Evolutionary conservation across 352 stramenopile species (phyloP).

Genomic region (Thalassiosira livingstoniorum): DNA sequence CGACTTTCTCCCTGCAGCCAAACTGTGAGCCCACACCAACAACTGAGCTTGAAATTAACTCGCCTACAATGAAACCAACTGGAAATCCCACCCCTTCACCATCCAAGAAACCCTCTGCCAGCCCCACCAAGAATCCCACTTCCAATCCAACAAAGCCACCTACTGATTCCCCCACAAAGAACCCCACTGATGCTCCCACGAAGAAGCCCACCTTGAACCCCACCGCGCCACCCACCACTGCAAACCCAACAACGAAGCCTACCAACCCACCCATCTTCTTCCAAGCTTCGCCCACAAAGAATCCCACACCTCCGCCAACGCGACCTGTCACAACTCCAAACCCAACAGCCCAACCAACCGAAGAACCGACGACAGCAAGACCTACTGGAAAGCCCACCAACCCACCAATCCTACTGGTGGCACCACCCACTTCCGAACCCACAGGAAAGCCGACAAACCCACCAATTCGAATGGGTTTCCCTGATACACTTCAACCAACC

Average conservation of each 20-base stretch:
- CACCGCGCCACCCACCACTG: not conserved
- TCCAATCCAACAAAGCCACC: not conserved
- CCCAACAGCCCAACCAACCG: slow-evolving; percentile 7
- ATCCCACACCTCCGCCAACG: slow-evolving; percentile 1
- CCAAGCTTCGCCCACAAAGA: not conserved
- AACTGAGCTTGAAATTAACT: not conserved
- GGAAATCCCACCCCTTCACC: not conserved
- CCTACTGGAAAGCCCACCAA: not conserved
- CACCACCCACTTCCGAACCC: not conserved
- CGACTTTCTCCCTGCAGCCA: not conserved
- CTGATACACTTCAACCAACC: not conserved
- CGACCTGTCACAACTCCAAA: slow-evolving; percentile 9
- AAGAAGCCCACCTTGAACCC: not conserved
- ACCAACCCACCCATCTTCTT: not conserved
- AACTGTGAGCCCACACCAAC: not conserved
- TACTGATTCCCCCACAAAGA: not conserved
- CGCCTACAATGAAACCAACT: not conserved
- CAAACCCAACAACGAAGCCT: not conserved
- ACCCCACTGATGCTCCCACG: not conserved
- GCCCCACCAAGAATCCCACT: not conserved
- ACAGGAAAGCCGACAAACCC: not conserved
- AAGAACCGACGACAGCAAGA: not conserved
- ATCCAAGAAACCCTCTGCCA: not conserved
- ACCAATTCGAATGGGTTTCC: not conserved
- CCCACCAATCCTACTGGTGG: not conserved